These are phyloP conservation scores for Sclerotinia borealis DNA, from an alignment of 2,329 filamentous ascomycete genomes.

Conservation along the genomic window DNA sequence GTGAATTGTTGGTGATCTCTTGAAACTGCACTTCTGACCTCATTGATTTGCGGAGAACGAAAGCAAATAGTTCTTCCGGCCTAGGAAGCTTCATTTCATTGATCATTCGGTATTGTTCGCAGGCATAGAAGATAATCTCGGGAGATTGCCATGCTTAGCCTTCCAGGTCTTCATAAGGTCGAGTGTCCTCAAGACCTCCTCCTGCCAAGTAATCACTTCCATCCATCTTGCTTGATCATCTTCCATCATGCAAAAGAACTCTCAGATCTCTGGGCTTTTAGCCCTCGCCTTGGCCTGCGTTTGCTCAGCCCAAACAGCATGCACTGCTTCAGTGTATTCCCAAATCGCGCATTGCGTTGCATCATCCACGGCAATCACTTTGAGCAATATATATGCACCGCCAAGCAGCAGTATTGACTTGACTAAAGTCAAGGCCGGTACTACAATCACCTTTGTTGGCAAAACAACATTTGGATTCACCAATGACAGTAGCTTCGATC, in stretches of 20 bases:
- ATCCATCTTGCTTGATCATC: not conserved
- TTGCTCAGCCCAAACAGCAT: not conserved
- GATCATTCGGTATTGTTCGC: not conserved
- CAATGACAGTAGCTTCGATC: slow-evolving; percentile 22
- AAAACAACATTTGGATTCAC: slow-evolving; percentile 40
- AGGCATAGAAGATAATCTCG: not conserved
- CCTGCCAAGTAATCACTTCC: not conserved
- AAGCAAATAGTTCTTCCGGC: not conserved
- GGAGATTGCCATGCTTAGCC: not conserved
- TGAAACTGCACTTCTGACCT: not conserved
- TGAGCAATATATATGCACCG: slow-evolving; percentile 52
- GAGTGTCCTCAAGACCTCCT: not conserved
- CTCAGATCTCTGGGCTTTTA: not conserved
- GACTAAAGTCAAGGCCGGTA: slow-evolving; percentile 44
- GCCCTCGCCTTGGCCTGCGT: not conserved
- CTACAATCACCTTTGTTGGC: slow-evolving; percentile 55
- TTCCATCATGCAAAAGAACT: not conserved
- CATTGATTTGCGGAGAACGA: not conserved
- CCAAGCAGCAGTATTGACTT: slow-evolving; percentile 51
- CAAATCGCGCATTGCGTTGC: slow-evolving; percentile 43
- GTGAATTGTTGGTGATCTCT: not conserved
- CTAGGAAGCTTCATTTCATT: not conserved
- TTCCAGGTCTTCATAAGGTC: not conserved
- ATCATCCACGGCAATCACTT: slow-evolving; percentile 47
- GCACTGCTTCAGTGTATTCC: slow-evolving; percentile 35